Conservation (phyloP, 2,329 filamentous ascomycete genomes). For the Phialemonium atrogriseum region DNA sequence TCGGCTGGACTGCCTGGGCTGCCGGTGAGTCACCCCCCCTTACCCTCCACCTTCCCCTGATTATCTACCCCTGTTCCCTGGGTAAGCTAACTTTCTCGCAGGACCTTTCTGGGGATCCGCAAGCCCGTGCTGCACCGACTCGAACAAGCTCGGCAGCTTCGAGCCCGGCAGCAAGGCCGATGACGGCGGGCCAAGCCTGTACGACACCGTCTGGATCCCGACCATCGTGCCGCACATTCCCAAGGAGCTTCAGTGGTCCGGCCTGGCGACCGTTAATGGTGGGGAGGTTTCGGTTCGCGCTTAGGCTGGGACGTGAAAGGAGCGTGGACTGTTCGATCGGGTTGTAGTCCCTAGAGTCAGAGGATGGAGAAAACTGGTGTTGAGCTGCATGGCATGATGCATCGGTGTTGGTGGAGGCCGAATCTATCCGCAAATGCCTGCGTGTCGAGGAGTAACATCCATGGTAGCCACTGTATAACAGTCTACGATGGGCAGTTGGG, state of each 20-base stretch:
- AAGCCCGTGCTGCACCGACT: constrained; percentile 30
- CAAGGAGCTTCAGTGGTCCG: constrained; percentile 27
- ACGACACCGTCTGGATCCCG: constrained; percentile 36
- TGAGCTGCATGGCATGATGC: no score
- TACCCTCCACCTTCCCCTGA: not conserved
- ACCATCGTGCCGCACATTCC: constrained; percentile 35
- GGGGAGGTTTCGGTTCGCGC: no score
- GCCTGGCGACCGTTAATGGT: constrained; percentile 20
- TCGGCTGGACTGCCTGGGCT: constrained; percentile 43
- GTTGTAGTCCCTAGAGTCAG: no score
- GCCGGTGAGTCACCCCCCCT: constrained; percentile 18
- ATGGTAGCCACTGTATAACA: no score
- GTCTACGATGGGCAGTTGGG: no score
- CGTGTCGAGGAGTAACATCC: no score
- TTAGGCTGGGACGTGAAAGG: no score
- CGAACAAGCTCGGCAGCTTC: constrained; percentile 30
- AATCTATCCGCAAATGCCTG: no score
- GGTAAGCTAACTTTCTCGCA: not conserved
- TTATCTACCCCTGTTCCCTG: not conserved
- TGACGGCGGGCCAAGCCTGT: constrained; percentile 33
- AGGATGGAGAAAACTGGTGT: no score
- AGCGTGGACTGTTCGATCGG: no score
- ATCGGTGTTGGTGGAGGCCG: no score
- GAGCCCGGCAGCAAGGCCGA: constrained; percentile 35
- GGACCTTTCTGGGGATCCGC: constrained; percentile 37